Evolutionary conservation across 345 rosid species (phyloP), one percentile per base, ranked within the genome.

Genomic region (Eutrema japonicum): DNA sequence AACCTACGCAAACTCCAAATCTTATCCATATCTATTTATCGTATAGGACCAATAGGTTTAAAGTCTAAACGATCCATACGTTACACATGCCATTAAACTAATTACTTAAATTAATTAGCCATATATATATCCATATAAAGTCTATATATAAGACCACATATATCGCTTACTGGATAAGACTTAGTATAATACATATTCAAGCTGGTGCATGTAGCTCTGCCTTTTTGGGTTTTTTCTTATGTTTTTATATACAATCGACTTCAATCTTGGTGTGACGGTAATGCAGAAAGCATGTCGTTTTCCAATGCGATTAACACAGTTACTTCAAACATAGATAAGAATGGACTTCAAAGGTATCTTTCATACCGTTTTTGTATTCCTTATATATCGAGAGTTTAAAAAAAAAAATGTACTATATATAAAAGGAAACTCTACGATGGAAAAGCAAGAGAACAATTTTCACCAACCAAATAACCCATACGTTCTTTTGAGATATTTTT

Each of bases 1-100:
- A 70, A 38, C 7, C 33, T 64, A 64, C 60, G 61, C 33, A 70
- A 70, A 26, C 66, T 38, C 61, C 53, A 64, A 26, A 18, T 64
- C 80, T 70, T 77, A 70, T 77, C 76, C 71, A 70, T 40, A 68
- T 58, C 3, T 75, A 52, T 29, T 6, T 46, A n/a, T 42, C 27
- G 9, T 18, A 7, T 63, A 30, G 66, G 66, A 49, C 60, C 60
- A 43, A 72, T 62, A 51, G 30, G 64, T 53, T 64, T 30, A 54
- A 32, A 38, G 63, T 30, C 14, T 38, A 27, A 14, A 55, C 41
- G 47, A 43, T 38, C 38, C 54, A 35, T 37, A 46, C 50, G 35
- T 54, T 63, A 63, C 52, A 46, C 66, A 76, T 62, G 71, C 36
- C 57, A 63, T 9, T 69, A 62, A 46, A 54, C 50, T 10, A 49